phyloP scores from a whole-genome alignment of 225 moss, liverwort and hornwort species.

The Thuidium tamariscinum region DNA sequence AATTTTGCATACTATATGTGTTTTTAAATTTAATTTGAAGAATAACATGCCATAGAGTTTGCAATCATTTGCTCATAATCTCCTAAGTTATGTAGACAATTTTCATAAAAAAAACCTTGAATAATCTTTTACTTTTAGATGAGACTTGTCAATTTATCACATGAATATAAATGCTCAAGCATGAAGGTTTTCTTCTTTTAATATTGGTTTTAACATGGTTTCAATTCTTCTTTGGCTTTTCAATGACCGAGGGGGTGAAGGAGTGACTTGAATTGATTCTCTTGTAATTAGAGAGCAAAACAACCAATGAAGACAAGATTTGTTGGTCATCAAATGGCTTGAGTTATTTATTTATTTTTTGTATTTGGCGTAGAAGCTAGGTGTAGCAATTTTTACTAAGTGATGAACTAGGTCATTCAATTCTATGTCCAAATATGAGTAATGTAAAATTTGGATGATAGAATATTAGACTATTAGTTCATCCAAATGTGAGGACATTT shows the following conservation, averaged over 20 bases:
- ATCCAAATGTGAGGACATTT: fast-evolving
- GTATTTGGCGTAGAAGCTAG: not conserved
- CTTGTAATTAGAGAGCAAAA: no score
- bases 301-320: no score
- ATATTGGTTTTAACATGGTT: no score
- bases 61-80: not conserved
- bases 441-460: not conserved
- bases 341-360: no score
- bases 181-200: not conserved
- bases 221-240: no score
- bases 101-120: no score
- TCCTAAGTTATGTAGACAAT: not conserved
- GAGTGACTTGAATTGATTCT: no score
- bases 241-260: no score
- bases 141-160: not conserved
- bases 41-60: fast-evolving
- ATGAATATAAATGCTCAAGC: not conserved
- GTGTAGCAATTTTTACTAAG: not conserved
- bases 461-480: not conserved
- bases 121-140: not conserved
- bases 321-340: no score
- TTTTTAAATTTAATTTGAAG: no score
- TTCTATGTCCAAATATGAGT: not conserved
- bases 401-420: not conserved
- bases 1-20: not conserved